Evolutionary conservation across 2,329 filamentous ascomycete genomes (phyloP), one percentile per base, ranked within the genome.

Genomic region (Grosmannia clavigera): DNA sequence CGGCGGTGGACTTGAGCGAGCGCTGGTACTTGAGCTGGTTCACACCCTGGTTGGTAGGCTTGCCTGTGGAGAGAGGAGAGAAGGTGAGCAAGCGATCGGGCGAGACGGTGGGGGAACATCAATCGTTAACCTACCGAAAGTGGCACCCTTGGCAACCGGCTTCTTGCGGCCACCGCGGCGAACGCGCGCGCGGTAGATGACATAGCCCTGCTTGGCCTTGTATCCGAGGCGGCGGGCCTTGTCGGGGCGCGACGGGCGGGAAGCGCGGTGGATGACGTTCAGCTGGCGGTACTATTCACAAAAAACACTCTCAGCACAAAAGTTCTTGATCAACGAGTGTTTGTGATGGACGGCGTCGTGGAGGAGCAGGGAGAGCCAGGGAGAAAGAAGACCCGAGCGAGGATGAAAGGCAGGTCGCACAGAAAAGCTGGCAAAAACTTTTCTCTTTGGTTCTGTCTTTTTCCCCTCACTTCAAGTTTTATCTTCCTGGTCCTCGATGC

Each of bases 11-110:
- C 79, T 88, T 88, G 77, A 97, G 92, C 69, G 94, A 97, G 78
- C 92, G 90, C 87, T 99, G 95, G 88, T 97, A 99, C 86, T 99
- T 99, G 77, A 99, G 91, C 85, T 99, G 94, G 87, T 99, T 99
- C 72, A 99, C 84, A 90, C 94, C 94, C 86, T 96, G 92, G 90
- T 97, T 99, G 87, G 94, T 99, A 77, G 94, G 94, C 85, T 99
- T 99, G 86, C 94, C 92, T 96, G 74, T 22, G n/a, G 55, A 31
- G 25, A 31, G 25, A 43, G 57, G 29, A 22, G 14, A 50, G 14
- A 6, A n/a, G 27, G 27, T 7, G 6, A 35, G 29, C 9, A n/a
- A 43, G 43, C 19, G 43, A 7, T 9, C 16, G 1, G 38, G 50
- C 14, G 11, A 54, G n/a, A 33, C 31, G 51, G 55, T 57, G 38